Percentiles rank a stretch among this genome's conserved stretches.
phyloP scores from a whole-genome alignment of 2,329 filamentous ascomycete genomes.

The Aspergillus novoparasiticus region DNA sequence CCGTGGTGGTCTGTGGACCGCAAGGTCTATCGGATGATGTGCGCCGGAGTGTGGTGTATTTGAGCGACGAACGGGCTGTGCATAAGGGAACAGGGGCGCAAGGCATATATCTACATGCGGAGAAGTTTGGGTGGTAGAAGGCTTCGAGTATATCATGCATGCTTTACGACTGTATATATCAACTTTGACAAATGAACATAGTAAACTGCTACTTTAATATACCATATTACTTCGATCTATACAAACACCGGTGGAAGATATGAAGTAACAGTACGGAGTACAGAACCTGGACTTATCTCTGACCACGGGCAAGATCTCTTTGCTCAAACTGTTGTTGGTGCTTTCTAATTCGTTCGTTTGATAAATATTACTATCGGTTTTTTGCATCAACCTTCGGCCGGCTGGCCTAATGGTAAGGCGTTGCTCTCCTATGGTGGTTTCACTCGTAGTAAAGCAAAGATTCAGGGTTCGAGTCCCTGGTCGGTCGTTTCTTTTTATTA shows the following conservation, averaged over 20 bases:
- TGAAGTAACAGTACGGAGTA: no score
- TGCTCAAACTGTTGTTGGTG: no score
- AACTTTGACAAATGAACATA: not conserved
- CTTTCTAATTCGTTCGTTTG: no score
- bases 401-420: constrained; percentile 4
- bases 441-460: constrained; percentile 1
- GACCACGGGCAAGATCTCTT: no score
- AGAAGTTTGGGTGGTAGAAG: constrained; percentile 55
- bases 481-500: not conserved
- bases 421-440: not conserved
- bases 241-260: not conserved
- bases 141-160: not conserved
- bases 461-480: constrained; percentile 4
- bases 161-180: not conserved
- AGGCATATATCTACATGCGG: constrained; percentile 63
- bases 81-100: constrained; percentile 69
- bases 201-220: no score
- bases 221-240: not conserved
- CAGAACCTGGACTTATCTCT: not conserved
- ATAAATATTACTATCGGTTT: not conserved
- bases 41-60: constrained; percentile 54
- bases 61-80: constrained; percentile 67
- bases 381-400: not conserved
- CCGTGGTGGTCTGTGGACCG: constrained; percentile 65
- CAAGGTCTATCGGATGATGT: constrained; percentile 57